phyloP scores from a whole-genome alignment of 768 basidiomycete genomes.

The Phylloporus sp. region DNA sequence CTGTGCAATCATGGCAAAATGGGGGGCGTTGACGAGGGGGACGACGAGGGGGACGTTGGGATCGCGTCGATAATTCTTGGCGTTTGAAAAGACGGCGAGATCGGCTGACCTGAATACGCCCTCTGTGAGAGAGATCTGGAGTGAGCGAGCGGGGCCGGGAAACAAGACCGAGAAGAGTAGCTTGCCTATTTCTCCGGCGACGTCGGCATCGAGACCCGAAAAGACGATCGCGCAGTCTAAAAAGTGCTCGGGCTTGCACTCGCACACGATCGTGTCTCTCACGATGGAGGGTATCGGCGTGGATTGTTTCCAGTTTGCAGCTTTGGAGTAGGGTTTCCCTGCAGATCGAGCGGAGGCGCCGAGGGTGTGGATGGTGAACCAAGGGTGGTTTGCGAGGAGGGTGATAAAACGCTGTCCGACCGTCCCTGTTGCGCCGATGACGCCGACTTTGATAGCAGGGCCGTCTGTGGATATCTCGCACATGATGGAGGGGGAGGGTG shows the following conservation, averaged over 20 bases:
- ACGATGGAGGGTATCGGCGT: constrained; percentile 66
- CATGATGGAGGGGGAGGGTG: constrained; percentile 11
- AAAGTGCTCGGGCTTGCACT: constrained; percentile 77
- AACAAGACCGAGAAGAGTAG: neutral
- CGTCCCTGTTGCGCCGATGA: constrained; percentile 88
- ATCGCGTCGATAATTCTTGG: constrained; percentile 94
- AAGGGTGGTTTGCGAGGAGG: constrained; percentile 83
- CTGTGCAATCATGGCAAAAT: constrained; percentile 78
- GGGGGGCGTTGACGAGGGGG: constrained; percentile 87
- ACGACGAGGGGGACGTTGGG: constrained; percentile 93
- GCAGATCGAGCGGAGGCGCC: constrained; percentile 89
- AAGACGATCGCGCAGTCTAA: constrained; percentile 82
- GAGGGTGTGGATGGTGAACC: constrained; percentile 80
- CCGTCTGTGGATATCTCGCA: constrained; percentile 15
- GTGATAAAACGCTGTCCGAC: constrained; percentile 95
- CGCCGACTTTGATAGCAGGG: constrained; percentile 50
- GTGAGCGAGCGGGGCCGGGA: neutral
- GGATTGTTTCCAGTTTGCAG: constrained; percentile 84
- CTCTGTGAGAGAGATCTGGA: constrained; percentile 38
- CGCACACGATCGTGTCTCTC: constrained; percentile 52
- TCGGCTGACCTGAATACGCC: constrained; percentile 80
- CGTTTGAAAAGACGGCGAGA: constrained; percentile 90
- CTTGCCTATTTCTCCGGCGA: constrained; percentile 90
- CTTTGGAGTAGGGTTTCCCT: constrained; percentile 70
- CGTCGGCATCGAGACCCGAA: constrained; percentile 93